Base-by-base conservation (phyloP, 768 basidiomycete species). In the Coprinopsis strossmayeri region DNA sequence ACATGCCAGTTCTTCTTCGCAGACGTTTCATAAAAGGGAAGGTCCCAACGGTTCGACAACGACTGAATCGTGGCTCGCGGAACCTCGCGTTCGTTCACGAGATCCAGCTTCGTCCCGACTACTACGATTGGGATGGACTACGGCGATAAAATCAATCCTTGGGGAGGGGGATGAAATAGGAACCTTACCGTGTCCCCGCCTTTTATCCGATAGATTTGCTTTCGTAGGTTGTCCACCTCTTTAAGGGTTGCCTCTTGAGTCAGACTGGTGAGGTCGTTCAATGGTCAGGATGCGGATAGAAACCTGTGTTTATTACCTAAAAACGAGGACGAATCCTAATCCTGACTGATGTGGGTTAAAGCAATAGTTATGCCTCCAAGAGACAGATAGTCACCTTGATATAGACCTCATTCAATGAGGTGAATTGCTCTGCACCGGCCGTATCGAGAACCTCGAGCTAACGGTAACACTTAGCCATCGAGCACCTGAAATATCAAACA, bases 11-110 rank as follows among this genome's bases (percentile, higher is more conserved):
- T 82, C 40, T 78, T 73, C 63, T 91, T 91, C 9, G 89, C 87
- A n/a, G 87, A 90, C 2, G 89, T 91, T 67, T 91, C 90, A 60
- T 85, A 91, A 59, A 88, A 86, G 9, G 74, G 85, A n/a, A 88
- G 66, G 12, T 70, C 69, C 87, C 88, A 90, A 2, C 72, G 72
- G 26, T 64, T 70, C 17, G 83, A 78, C 10, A 88, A 75, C 9
- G 77, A 66, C 58, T 84, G 78, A 27, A 90, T 84, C 0, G 77
- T 78, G 34, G 61, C 69, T 39, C 74, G 71, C 15, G 79, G 78
- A 4, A 93, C 86, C 60, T 91, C 87, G 26, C 91, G 78, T 62
- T 93, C 91, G 50, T 77, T 81, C 23, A 76, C 77, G 32, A 93
- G 76, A 61, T 93, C 91, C 34, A 85, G 71, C 62, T 91, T 91